A percentile compares a stretch with the other conserved stretches of the same genome.
These are phyloP conservation scores for Xylariales sp. DNA, from an alignment of 2,329 filamentous ascomycete genomes.

Conservation along the genomic window DNA sequence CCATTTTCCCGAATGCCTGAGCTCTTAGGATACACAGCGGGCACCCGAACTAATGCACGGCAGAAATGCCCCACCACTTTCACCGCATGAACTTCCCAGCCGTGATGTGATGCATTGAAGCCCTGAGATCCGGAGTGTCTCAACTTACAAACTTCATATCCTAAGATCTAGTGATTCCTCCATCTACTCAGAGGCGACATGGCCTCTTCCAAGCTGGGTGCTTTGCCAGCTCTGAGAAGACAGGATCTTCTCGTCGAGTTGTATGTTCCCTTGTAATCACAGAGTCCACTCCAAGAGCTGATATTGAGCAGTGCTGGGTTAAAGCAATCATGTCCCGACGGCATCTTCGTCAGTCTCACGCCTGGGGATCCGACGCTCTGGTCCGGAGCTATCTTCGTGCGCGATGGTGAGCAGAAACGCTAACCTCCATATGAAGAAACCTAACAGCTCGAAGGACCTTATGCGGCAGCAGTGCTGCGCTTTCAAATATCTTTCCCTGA, in stretches of 20 bases:
- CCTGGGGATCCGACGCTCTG: constrained; percentile 77
- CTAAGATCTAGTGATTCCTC: too few species aligned
- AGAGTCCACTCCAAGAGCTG: not conserved
- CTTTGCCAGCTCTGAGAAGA: constrained; percentile 56
- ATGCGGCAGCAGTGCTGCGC: constrained; percentile 78
- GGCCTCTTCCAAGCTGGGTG: constrained; percentile 39
- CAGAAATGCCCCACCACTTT: not conserved
- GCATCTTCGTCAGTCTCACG: constrained; percentile 80
- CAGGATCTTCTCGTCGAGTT: constrained; percentile 80
- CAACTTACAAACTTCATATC: not conserved
- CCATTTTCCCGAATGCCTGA: too few species aligned
- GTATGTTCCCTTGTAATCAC: constrained; percentile 44
- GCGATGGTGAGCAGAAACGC: constrained; percentile 71
- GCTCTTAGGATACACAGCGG: too few species aligned
- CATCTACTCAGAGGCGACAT: constrained; percentile 36
- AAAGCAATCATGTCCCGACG: constrained; percentile 76
- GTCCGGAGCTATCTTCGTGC: constrained; percentile 88
- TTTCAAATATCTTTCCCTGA: constrained; percentile 87
- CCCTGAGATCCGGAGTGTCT: too few species aligned
- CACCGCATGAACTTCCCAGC: not conserved
- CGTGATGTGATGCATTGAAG: too few species aligned
- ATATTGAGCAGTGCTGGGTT: constrained; percentile 60
- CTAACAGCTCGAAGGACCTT: constrained; percentile 61
- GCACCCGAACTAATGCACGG: too few species aligned
- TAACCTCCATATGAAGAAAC: too few species aligned